Evolutionary conservation across 805 yeast species (phyloP).

Genomic region (Debaryomyces prosopidis): DNA sequence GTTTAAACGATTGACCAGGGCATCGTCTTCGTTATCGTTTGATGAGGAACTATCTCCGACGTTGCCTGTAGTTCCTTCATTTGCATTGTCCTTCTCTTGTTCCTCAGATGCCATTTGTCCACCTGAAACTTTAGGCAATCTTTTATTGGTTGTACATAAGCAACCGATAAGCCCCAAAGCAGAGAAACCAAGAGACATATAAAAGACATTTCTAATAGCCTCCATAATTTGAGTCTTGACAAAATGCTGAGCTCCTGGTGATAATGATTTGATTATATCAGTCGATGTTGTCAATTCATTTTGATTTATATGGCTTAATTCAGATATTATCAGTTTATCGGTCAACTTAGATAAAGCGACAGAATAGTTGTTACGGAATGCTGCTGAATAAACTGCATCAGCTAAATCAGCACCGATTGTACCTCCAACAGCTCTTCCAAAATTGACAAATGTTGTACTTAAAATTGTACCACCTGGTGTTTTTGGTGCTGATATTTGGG

Average conservation of each 20-base stretch:
- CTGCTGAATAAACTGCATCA: slow-evolving; percentile 39
- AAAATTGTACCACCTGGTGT: slow-evolving; percentile 49
- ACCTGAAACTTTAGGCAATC: slow-evolving; percentile 5
- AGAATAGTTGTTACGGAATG: slow-evolving; percentile 15
- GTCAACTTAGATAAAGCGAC: slow-evolving; percentile 5
- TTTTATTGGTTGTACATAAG: slow-evolving; percentile 8
- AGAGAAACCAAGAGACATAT: slow-evolving; percentile 39
- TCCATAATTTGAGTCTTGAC: slow-evolving; percentile 31
- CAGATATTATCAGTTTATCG: slow-evolving; percentile 15
- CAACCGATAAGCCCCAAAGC: slow-evolving; percentile 13
- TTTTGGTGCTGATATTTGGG: slow-evolving; percentile 54
- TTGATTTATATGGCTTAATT: slow-evolving; percentile 16
- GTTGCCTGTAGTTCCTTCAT: not conserved
- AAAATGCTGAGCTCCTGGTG: slow-evolving; percentile 22
- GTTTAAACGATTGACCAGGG: too few species aligned
- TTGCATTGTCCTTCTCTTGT: not conserved
- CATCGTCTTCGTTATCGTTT: too few species aligned
- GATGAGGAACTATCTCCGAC: too few species aligned
- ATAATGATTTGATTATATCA: slow-evolving; percentile 13
- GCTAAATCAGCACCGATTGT: slow-evolving; percentile 45
- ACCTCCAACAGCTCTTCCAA: slow-evolving; percentile 47
- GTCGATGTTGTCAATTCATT: slow-evolving; percentile 15
- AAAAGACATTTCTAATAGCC: slow-evolving; percentile 41
- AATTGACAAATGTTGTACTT: slow-evolving; percentile 46
- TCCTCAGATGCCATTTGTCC: not conserved